Evolutionary conservation across 305 asterid genomes (phyloP).

Genomic region (Plantago lanceolata): DNA sequence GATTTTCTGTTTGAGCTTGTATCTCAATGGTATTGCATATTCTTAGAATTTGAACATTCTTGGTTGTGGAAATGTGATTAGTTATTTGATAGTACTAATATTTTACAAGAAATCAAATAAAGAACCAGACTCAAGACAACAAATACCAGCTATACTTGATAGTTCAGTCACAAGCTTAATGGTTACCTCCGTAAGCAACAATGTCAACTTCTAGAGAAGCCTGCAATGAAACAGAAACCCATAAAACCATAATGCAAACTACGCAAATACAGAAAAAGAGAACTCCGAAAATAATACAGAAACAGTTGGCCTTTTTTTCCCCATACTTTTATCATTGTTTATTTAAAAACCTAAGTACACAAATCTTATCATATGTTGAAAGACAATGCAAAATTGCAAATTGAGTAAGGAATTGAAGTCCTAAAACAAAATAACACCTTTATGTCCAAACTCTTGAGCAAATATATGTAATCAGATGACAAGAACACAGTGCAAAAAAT

Average conservation of each 20-base stretch:
- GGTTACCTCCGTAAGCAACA: slow-evolving; percentile 89
- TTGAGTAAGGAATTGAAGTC: neutral
- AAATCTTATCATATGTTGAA: neutral
- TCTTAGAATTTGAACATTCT: slow-evolving; percentile 35
- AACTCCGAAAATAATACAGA: neutral
- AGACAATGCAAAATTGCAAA: neutral
- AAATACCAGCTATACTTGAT: slow-evolving; percentile 16
- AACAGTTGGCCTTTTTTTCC: neutral
- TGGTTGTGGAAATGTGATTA: neutral
- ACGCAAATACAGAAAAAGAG: slow-evolving; percentile 9
- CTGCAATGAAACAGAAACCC: slow-evolving; percentile 40
- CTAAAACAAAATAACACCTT: too few species aligned
- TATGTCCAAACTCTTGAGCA: neutral
- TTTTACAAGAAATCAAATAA: slow-evolving; percentile 1
- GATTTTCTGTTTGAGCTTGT: slow-evolving; percentile 63
- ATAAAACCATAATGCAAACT: slow-evolving; percentile 22
- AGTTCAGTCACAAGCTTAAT: slow-evolving; percentile 15
- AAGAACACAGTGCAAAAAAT: neutral
- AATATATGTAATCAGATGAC: too few species aligned
- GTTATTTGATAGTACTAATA: neutral
- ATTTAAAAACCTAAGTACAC: neutral
- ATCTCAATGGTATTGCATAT: slow-evolving; percentile 50
- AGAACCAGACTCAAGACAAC: neutral
- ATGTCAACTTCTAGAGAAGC: slow-evolving; percentile 72
- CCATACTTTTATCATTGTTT: neutral